Conservation (phyloP, 2,329 filamentous ascomycete genomes). For the Pseudohalonectria lignicola region DNA sequence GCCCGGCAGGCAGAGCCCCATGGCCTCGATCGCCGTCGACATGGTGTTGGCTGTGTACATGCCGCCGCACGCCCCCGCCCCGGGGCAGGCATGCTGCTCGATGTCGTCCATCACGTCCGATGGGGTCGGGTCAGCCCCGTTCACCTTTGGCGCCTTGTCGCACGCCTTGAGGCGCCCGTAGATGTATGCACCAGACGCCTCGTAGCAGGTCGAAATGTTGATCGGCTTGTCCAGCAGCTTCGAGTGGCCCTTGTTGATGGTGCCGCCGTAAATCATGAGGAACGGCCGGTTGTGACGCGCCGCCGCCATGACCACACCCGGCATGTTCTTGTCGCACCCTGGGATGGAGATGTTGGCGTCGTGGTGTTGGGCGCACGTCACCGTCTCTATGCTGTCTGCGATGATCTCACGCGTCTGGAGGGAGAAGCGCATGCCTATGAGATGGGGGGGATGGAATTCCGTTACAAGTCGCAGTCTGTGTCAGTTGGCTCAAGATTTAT, state of each 20-base stretch:
- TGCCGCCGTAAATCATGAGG: constrained; percentile 96
- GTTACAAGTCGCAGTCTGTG: too few species aligned
- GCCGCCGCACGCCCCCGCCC: constrained; percentile 64
- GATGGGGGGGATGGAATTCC: neutral
- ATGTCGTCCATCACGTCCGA: constrained; percentile 78
- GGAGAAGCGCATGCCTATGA: constrained; percentile 51
- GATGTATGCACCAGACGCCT: constrained; percentile 71
- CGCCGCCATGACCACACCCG: constrained; percentile 85
- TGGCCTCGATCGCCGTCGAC: constrained; percentile 82
- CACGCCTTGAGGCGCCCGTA: constrained; percentile 62
- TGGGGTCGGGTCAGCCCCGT: constrained; percentile 44
- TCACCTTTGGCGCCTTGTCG: constrained; percentile 27
- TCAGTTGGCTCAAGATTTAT: too few species aligned
- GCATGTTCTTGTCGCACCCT: constrained; percentile 99
- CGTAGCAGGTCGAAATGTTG: constrained; percentile 84
- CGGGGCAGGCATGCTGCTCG: constrained; percentile 67
- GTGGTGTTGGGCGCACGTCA: constrained; percentile 99
- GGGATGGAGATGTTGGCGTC: constrained; percentile 95
- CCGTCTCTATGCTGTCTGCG: constrained; percentile 95
- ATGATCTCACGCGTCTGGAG: constrained; percentile 94
- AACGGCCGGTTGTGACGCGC: constrained; percentile 87
- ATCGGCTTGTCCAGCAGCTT: constrained; percentile 64
- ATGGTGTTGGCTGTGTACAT: constrained; percentile 93
- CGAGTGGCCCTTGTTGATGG: constrained; percentile 81
- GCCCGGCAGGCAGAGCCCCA: constrained; percentile 73